Evolutionary conservation across 139 green algal species (phyloP).

Genomic region (Deuterostichococcus epilithicus): DNA sequence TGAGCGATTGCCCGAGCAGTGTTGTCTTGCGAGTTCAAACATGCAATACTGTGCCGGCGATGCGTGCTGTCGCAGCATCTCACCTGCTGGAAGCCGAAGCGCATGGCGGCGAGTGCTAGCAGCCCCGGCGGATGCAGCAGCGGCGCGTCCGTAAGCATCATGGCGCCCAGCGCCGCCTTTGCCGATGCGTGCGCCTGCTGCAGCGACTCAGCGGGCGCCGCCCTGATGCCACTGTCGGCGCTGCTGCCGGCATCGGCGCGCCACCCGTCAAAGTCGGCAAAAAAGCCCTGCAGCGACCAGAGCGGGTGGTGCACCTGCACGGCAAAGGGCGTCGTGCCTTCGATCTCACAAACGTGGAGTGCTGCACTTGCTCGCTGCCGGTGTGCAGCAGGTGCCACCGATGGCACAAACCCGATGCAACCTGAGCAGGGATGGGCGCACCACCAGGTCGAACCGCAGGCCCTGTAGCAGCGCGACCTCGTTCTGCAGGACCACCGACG

Average conservation of each 20-base stretch:
- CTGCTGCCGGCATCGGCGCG: neutral
- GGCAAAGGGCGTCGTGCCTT: too few relatives aligned
- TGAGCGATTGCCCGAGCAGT: neutral
- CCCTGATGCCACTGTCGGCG: neutral
- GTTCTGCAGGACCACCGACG: slow-evolving; percentile 31
- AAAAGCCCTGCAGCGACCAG: neutral
- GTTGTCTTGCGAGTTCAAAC: neutral
- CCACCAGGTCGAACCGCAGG: slow-evolving; percentile 76
- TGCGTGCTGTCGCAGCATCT: slow-evolving; percentile 1
- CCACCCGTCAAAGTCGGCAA: neutral
- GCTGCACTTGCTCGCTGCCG: too few relatives aligned
- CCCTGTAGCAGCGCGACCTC: slow-evolving; percentile 53
- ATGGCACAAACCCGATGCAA: too few relatives aligned
- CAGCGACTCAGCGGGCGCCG: slow-evolving; percentile 12
- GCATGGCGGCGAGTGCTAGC: slow-evolving; percentile 49
- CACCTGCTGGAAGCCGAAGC: slow-evolving; percentile 37
- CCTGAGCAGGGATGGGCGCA: too few relatives aligned
- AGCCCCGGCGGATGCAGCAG: slow-evolving; percentile 60
- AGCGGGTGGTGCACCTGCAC: neutral
- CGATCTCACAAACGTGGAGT: too few relatives aligned
- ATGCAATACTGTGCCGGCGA: neutral
- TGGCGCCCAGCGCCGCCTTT: slow-evolving; percentile 41
- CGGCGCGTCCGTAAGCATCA: slow-evolving; percentile 75
- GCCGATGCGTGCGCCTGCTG: slow-evolving; percentile 5
- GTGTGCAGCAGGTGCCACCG: too few relatives aligned